Conservation (phyloP, 345 rosid species). For the Acer saccharum region DNA sequence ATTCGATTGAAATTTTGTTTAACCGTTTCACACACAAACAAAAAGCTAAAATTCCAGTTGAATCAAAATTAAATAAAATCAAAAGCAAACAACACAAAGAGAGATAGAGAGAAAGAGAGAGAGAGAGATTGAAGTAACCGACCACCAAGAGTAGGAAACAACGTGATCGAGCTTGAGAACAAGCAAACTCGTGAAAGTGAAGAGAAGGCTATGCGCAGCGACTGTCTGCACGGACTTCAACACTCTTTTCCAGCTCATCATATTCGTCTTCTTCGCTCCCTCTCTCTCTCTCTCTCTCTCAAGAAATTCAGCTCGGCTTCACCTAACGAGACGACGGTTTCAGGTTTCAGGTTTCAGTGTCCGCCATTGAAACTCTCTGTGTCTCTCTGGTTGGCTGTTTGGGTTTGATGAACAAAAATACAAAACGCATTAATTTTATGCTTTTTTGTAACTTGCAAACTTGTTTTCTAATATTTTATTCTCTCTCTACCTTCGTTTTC, state of each 20-base stretch:
- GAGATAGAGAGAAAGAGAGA: neutral
- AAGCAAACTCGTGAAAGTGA: constrained; percentile 69
- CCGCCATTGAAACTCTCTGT: constrained; percentile 10
- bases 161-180: constrained; percentile 69
- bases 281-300: constrained; percentile 1
- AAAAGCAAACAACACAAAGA: neutral
- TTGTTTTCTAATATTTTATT: neutral
- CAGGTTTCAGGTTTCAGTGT: constrained; percentile 3
- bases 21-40: constrained; percentile 4
- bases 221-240: constrained; percentile 86
- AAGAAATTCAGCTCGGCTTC: neutral
- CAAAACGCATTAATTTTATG: constrained; percentile 26
- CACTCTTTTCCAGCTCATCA: constrained; percentile 84
- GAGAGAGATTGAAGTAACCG: constrained; percentile 22
- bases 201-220: constrained; percentile 74
- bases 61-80: neutral
- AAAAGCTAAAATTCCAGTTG: neutral
- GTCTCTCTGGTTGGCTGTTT: neutral
- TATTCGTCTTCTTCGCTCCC: constrained; percentile 21
- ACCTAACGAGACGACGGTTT: neutral
- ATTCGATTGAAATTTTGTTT: neutral
- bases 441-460: neutral
- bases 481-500: no score
- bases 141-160: constrained; percentile 86
- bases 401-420: constrained; percentile 31